These are phyloP conservation scores for Quercus glauca DNA, from an alignment of 306 rosid species.

Conservation along the genomic window DNA sequence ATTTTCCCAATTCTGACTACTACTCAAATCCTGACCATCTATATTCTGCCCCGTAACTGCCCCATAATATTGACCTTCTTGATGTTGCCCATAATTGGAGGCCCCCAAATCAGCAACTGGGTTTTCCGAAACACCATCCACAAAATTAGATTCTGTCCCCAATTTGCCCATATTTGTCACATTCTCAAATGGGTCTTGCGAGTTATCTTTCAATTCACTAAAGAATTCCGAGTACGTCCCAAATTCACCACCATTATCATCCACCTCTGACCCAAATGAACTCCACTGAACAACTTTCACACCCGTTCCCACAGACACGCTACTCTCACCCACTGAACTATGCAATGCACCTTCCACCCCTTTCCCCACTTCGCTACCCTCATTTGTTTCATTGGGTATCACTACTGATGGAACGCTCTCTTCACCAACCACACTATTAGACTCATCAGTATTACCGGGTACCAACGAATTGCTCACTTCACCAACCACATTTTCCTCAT, in stretches of 20 bases:
- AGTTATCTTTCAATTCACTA: slow-evolving; percentile 51
- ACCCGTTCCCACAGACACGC: slow-evolving; percentile 32
- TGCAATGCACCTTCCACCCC: slow-evolving; percentile 25
- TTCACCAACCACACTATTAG: neutral
- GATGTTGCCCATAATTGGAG: slow-evolving; percentile 32
- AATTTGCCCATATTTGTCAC: slow-evolving; percentile 23
- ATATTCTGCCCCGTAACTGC: slow-evolving; percentile 31
- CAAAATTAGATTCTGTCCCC: slow-evolving; percentile 19
- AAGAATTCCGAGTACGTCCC: slow-evolving; percentile 79
- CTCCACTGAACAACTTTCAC: slow-evolving; percentile 78
- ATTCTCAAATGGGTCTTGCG: slow-evolving; percentile 26
- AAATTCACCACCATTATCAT: slow-evolving; percentile 43
- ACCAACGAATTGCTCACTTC: slow-evolving; percentile 19
- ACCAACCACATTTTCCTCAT: neutral
- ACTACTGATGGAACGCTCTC: neutral
- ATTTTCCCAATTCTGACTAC: slow-evolving; percentile 63
- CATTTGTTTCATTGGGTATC: neutral
- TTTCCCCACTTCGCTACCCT: slow-evolving; percentile 22
- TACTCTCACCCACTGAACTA: slow-evolving; percentile 17
- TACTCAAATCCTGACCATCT: slow-evolving; percentile 48
- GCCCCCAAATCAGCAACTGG: neutral
- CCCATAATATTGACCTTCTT: slow-evolving; percentile 38
- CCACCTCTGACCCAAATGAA: slow-evolving; percentile 48
- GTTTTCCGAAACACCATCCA: slow-evolving; percentile 21
- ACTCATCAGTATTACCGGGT: slow-evolving; percentile 27